These are phyloP conservation scores for Boechera divaricarpa DNA, from an alignment of 345 rosid genomes.

Conservation along the genomic window DNA sequence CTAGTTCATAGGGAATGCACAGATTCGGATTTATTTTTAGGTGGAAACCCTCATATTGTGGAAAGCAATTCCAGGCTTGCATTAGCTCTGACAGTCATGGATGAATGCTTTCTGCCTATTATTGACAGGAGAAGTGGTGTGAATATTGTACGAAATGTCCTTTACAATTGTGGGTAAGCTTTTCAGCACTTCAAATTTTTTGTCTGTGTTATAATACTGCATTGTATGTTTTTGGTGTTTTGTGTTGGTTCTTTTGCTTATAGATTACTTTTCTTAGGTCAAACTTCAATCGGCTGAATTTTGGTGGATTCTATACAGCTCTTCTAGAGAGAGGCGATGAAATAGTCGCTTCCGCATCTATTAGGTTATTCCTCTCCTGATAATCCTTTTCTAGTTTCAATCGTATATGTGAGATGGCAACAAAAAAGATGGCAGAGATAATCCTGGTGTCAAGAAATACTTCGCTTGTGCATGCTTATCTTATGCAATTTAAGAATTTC, in stretches of 20 bases:
- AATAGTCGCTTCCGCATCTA: conserved; percentile 78
- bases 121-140: conserved; percentile 81
- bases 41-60: conserved; percentile 58
- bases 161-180: conserved; percentile 81
- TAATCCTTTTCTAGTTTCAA: background rate
- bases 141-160: conserved; percentile 75
- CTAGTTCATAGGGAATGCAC: conserved; percentile 62
- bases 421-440: conserved; percentile 7
- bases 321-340: conserved; percentile 92
- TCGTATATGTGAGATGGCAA: background rate
- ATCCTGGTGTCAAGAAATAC: conserved; percentile 11
- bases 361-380: conserved; percentile 59
- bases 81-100: conserved; percentile 77
- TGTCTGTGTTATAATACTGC: background rate
- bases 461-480: conserved; percentile 3
- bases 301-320: conserved; percentile 76
- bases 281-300: conserved; percentile 81
- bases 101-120: conserved; percentile 92
- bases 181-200: background rate
- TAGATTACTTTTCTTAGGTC: conserved; percentile 55
- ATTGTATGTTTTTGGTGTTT: background rate
- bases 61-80: conserved; percentile 86
- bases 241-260: conserved; percentile 3
- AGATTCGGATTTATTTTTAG: conserved; percentile 54
- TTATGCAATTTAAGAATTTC: background rate